Evolutionary conservation across 768 basidiomycete genomes (phyloP).

Genomic region (Mycena metata): DNA sequence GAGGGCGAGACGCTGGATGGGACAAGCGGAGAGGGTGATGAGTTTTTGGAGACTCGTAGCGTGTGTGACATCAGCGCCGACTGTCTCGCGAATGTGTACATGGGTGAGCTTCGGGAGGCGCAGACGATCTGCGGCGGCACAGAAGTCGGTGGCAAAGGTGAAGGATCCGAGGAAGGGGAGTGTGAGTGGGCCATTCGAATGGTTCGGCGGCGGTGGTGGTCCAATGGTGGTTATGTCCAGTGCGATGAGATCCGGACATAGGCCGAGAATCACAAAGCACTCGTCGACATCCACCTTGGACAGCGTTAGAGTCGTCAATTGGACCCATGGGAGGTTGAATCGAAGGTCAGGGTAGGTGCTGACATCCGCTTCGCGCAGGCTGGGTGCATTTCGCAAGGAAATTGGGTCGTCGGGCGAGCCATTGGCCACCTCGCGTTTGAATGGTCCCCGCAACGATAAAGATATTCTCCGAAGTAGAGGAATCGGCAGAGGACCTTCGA

Average conservation of each 20-base stretch:
- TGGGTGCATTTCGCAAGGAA: neutral
- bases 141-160: conserved; percentile 27
- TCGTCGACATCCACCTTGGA: neutral
- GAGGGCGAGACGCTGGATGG: conserved; percentile 14
- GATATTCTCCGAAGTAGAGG: conserved; percentile 13
- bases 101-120: conserved; percentile 17
- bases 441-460: conserved; percentile 4
- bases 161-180: conserved; percentile 4
- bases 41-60: neutral
- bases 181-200: neutral
- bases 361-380: conserved; percentile 2
- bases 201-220: neutral
- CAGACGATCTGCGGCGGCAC: neutral
- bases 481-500: neutral
- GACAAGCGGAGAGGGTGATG: neutral
- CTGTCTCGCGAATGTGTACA: conserved; percentile 21
- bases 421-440: neutral
- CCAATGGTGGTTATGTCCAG: conserved; percentile 17
- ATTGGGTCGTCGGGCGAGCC: neutral
- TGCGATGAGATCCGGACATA: conserved; percentile 8
- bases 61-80: neutral
- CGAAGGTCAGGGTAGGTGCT: conserved; percentile 8
- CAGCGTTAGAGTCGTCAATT: conserved; percentile 16
- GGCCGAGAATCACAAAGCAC: conserved; percentile 6
- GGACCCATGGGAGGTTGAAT: conserved; percentile 19